Conservation (phyloP, 1,284 basidiomycete genomes). For the Sporisorium sorghi region DNA sequence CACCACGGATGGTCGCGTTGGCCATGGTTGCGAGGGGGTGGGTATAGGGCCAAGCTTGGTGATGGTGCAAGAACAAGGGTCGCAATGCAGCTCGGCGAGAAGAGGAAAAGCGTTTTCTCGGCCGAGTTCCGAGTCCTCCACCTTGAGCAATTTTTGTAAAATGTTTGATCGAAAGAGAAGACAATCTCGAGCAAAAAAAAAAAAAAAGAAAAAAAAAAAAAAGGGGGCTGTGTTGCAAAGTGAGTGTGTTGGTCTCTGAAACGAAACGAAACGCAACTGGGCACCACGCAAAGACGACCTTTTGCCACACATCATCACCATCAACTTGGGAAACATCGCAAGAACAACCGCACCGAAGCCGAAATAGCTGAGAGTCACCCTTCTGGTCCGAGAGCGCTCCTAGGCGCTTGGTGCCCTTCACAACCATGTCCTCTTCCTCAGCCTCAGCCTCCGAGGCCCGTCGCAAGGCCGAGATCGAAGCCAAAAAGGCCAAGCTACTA, state of each 20-base stretch:
- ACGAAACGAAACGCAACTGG: too few species aligned
- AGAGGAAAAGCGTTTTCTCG: constrained; percentile 1
- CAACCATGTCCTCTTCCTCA: constrained; percentile 31
- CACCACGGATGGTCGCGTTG: constrained; percentile 86
- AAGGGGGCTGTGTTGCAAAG: too few species aligned
- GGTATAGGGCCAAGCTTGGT: constrained; percentile 5
- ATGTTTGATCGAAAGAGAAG: constrained; percentile 3
- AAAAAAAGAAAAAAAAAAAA: too few species aligned
- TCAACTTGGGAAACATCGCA: too few species aligned
- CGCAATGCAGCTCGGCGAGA: background rate
- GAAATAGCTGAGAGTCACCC: too few species aligned
- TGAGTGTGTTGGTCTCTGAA: constrained; percentile 35
- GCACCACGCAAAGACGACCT: too few species aligned
- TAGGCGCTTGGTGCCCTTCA: too few species aligned
- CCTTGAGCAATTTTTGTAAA: background rate
- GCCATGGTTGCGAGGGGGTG: constrained; percentile 72
- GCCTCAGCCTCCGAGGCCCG: constrained; percentile 63
- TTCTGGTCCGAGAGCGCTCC: too few species aligned
- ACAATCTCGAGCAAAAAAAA: background rate
- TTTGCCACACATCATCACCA: background rate
- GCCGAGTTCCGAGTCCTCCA: constrained; percentile 7
- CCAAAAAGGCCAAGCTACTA: constrained; percentile 87
- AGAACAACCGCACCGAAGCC: too few species aligned
- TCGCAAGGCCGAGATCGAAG: constrained; percentile 85
- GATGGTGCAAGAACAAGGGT: constrained; percentile 8